Conservation (phyloP, 2,329 filamentous ascomycete species). For the Sclerotinia subarctica region DNA sequence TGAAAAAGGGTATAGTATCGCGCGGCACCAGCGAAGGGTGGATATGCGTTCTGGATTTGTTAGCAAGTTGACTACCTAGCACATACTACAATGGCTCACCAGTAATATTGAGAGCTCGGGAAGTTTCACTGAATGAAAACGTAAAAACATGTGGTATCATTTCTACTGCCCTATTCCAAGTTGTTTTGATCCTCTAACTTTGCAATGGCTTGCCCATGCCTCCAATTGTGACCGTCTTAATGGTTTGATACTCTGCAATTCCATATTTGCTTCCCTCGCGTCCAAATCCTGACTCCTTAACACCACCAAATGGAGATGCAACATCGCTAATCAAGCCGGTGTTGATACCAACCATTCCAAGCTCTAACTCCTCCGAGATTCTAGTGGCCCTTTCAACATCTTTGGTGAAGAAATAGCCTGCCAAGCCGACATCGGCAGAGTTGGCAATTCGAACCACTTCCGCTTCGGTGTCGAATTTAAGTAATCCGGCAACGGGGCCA, state of each 20-base stretch:
- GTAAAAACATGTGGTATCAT: constrained; percentile 10
- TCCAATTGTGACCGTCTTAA: constrained; percentile 51
- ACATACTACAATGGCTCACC: background rate
- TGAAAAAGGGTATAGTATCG: background rate
- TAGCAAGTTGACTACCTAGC: background rate
- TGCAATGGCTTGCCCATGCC: constrained; percentile 59
- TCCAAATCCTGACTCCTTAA: constrained; percentile 56
- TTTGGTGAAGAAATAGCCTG: constrained; percentile 85
- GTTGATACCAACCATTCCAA: constrained; percentile 86
- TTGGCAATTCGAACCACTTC: constrained; percentile 88
- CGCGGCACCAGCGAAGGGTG: background rate
- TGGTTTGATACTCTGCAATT: constrained; percentile 51
- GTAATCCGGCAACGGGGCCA: constrained; percentile 86
- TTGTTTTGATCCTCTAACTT: constrained; percentile 22
- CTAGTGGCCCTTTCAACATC: constrained; percentile 58
- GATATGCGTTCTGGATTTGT: background rate
- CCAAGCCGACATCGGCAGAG: constrained; percentile 76
- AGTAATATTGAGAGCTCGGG: background rate
- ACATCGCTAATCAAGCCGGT: constrained; percentile 61
- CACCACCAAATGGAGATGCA: constrained; percentile 54
- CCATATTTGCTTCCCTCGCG: constrained; percentile 54
- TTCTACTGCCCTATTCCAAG: background rate
- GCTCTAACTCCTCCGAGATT: constrained; percentile 68
- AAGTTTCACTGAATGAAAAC: background rate
- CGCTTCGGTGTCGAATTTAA: constrained; percentile 82